Evolutionary conservation across 139 green algal species (phyloP), one percentile per base, ranked within the genome.

Genomic region (Deuterostichococcus epilithicus): DNA sequence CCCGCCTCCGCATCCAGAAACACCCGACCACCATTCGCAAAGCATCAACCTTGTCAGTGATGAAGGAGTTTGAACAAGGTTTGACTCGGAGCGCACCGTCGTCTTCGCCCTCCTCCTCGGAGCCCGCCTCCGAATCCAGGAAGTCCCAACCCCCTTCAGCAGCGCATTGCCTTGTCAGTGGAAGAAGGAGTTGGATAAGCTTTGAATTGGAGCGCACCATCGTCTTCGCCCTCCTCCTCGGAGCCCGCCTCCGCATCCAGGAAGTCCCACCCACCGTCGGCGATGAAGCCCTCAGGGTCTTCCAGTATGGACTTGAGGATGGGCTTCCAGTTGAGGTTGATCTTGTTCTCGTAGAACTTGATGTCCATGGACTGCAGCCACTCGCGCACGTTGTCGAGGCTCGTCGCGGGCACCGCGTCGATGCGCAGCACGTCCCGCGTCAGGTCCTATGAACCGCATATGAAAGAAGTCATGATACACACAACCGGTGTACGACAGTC

Each of bases 301-400:
- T 91, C 87, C 47, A 91, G 86, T 80, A 97, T 98, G 68, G 79
- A 91, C 82, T 97, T 97, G 47, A 99, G 84, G 80, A 99, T 97
- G 77, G 92, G 92, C 89, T 98, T 98, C 96, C 96, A 99, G 45
- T 93, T 90, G 78, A 99, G 78, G 87, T 99, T 99, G 68, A 99
- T 88, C 84, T 97, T 96, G 72, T 82, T 93, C 90, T 99, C 96
- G 81, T 98, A 99, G 70, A 82, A 96, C 86, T 99, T 99, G 79
- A 99, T 94, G 69, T 95, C 89, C 28, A 97, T 88, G 5, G 74
- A 88, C 26, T 81, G 92, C 6, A 98, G 86, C 94, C 94, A 98
- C 42, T 92, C 89, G 71, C 80, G 76, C 47, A 76, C 8, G 3
- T 4, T 94, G 72, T 99, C 96, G 18, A 99, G 85, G 18, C 79